These are phyloP conservation scores for Pichia sp. DNA, from an alignment of 1,139 yeast species.

Conservation along the genomic window DNA sequence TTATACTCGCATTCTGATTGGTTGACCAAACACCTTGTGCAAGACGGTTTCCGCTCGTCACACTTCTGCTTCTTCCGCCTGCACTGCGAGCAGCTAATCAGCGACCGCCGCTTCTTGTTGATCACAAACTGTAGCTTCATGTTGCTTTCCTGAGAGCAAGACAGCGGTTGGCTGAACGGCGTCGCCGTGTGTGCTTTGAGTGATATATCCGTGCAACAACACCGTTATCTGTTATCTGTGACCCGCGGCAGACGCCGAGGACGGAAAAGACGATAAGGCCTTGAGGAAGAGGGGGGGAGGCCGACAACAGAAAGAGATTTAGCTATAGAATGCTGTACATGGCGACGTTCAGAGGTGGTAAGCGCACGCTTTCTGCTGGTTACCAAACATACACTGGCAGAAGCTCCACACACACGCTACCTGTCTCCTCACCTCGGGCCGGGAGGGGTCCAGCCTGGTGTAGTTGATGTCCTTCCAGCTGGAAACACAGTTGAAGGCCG, in stretches of 20 bases:
- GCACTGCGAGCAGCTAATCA: conserved; percentile 26
- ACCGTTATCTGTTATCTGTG: neutral
- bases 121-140: conserved; percentile 6
- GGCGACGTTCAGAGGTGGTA: neutral
- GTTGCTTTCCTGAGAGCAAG: neutral
- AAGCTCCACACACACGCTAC: neutral
- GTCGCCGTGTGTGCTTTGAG: neutral
- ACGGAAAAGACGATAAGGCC: neutral
- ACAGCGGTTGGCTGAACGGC: neutral
- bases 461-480: conserved; percentile 89
- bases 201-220: neutral
- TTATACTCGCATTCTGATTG: conserved; percentile 18
- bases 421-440: neutral
- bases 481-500: conserved; percentile 98
- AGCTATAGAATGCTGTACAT: neutral
- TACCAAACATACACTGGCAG: too few relatives aligned
- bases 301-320: neutral
- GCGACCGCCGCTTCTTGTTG: conserved; percentile 15
- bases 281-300: too few relatives aligned
- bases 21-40: conserved; percentile 49
- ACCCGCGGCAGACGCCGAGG: neutral
- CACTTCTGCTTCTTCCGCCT: conserved; percentile 54
- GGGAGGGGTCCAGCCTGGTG: conserved; percentile 58
- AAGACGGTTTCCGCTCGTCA: conserved; percentile 59
- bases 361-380: too few relatives aligned